Evolutionary conservation across 1,284 basidiomycete species (phyloP), one percentile per base, ranked within the genome.

Genomic region (Apiotrichum gamsii): DNA sequence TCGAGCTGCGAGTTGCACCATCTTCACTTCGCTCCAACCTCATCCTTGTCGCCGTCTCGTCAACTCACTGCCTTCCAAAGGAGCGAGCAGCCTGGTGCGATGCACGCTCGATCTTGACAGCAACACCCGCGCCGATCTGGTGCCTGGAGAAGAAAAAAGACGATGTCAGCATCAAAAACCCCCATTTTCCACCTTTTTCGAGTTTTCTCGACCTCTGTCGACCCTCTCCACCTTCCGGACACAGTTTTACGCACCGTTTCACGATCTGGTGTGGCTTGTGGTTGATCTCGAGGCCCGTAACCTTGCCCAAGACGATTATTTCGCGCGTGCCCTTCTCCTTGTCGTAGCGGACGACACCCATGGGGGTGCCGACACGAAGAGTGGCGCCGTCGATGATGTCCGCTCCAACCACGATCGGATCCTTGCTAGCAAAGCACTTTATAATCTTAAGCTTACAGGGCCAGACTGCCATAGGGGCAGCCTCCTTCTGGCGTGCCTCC

Each of bases 101-200:
- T 1, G 91, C 91, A 66, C 95, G 87, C 71, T 99, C 95, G 56
- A 98, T 96, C 79, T 97, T 97, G 67, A 98, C 89, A 0, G 95
- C 95, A 16, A 97, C 94, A 71, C 94, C 40, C 20, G 40, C 40
- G 33, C 40, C 40, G 30, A 25, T 15, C 40, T 42, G 40, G 16
- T 42, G 31, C 20, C 31, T 18, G n/a, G n/a, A n/a, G n/a, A n/a
- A n/a, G n/a, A n/a, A n/a, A n/a, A n/a, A n/a, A n/a, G n/a, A n/a
- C n/a, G n/a, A n/a, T n/a, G n/a, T n/a, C n/a, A n/a, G n/a, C n/a
- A n/a, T n/a, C n/a, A n/a, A n/a, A n/a, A n/a, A n/a, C n/a, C n/a
- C n/a, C n/a, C n/a, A n/a, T n/a, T n/a, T n/a, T n/a, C n/a, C n/a
- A n/a, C n/a, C n/a, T n/a, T n/a, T n/a, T n/a, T n/a, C n/a, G n/a